Base-by-base conservation (phyloP, 192 early-diverging fungal species). In the Coemansia pectinata region DNA sequence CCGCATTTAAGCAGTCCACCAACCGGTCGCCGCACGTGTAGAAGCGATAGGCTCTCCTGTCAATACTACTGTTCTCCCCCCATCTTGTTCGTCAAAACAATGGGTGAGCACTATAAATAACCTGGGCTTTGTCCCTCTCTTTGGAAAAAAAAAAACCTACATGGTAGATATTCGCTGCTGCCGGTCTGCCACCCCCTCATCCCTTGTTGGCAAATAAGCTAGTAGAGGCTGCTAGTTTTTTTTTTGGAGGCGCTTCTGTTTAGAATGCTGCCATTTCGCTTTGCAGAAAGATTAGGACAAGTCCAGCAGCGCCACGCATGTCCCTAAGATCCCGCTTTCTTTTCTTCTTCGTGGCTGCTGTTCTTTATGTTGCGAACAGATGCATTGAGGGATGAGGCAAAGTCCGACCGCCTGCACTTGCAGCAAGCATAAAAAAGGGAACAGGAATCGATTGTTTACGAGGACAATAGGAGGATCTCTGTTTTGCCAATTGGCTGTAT, bases 21-120 rank as follows among this genome's bases (percentile, higher is more conserved):
- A 57, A 57, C 27, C 31, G 29, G 53, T 25, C 45, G 15, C 45
- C 63, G 29, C 63, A 65, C 63, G 63, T 65, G 63, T 45, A 23
- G 48, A 65, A 41, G 41, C 39, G n/a, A 62, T 41, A 25, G 36
- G 61, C 61, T 61, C 33, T 40, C 38, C 33, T 60, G n/a, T 38
- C 19, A 14, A 5, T 17, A n/a, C 50, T 67, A 67, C 65, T 67
- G 65, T 39, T 57, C 29, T 66, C 38, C 34, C 45, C 45, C 23
- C 34, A 27, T 47, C 25, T 17, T n/a, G 29, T 14, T 31, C 14
- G 39, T 27, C 52, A 58, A 25, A 17, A 67, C 62, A 34, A 50
- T 55, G n/a, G 5, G 3, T 55, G n/a, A 19, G 3, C 15, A 6
- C 25, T 8, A 58, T 33, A 58, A 33, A 58, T 29, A 58, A 33